These are phyloP conservation scores for Nematodospora valgi DNA, from an alignment of 805 yeast species.

Conservation along the genomic window DNA sequence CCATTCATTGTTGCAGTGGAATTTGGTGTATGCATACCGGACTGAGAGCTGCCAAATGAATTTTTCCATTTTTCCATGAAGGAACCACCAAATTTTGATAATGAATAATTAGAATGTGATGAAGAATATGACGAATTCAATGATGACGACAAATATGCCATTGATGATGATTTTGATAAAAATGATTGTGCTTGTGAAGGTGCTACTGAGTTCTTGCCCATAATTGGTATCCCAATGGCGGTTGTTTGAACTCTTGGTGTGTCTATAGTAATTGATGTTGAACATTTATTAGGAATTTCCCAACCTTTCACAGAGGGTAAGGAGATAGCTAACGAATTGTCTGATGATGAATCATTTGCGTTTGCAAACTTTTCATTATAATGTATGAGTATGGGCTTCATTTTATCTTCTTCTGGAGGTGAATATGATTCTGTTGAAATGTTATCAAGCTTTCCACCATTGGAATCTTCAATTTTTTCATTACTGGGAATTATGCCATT, in stretches of 20 bases:
- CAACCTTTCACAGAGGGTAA: constrained; percentile 39
- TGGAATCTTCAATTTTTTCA: no score
- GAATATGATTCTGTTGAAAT: background rate
- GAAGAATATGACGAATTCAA: constrained; percentile 33
- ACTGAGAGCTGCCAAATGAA: constrained; percentile 24
- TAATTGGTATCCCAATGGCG: constrained; percentile 12
- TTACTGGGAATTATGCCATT: constrained; percentile 44
- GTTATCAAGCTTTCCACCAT: no score
- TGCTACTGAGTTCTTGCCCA: background rate
- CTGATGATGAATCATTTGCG: constrained; percentile 16
- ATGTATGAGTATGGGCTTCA: constrained; percentile 12
- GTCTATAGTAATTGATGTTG: constrained; percentile 17
- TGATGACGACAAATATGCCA: constrained; percentile 41
- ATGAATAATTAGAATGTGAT: constrained; percentile 37
- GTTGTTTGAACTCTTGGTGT: constrained; percentile 7
- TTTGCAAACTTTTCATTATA: background rate
- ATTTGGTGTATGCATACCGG: no score
- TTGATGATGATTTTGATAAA: constrained; percentile 28
- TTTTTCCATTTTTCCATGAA: constrained; percentile 45
- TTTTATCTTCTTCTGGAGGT: background rate
- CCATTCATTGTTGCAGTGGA: constrained; percentile 10
- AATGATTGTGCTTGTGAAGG: no score
- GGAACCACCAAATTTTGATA: constrained; percentile 39
- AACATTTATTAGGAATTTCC: constrained; percentile 43
- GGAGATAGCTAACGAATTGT: constrained; percentile 21